Evolutionary conservation across 352 stramenopile species (phyloP).

Genomic region (Phytopythium cucurbitacearum): DNA sequence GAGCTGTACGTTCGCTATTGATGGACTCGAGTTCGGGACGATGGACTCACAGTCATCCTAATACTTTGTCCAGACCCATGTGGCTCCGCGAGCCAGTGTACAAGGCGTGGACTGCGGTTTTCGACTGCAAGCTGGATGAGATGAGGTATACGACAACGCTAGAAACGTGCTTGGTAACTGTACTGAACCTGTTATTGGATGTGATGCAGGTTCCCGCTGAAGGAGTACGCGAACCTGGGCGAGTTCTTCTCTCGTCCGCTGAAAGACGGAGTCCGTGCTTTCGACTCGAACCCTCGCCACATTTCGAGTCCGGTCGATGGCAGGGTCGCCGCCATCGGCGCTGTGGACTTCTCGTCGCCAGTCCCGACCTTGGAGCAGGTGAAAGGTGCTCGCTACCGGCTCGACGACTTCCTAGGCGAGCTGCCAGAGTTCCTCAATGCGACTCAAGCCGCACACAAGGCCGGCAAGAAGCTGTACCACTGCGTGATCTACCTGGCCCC

Average conservation of each 20-base stretch:
- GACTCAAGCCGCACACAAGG: slow-evolving; percentile 5
- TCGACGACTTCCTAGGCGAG: slow-evolving; percentile 77
- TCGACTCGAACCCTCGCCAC: slow-evolving; percentile 23
- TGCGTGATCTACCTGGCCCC: slow-evolving; percentile 83
- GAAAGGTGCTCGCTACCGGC: slow-evolving; percentile 73
- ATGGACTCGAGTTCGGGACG: not conserved
- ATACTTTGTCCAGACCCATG: slow-evolving; percentile 24
- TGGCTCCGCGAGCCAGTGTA: slow-evolving; percentile 75
- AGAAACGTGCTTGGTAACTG: not conserved
- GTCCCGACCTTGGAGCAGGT: slow-evolving; percentile 74
- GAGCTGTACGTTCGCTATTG: slow-evolving; percentile 50
- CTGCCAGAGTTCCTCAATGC: slow-evolving; percentile 56
- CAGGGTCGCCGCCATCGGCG: slow-evolving; percentile 48
- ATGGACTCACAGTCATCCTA: not conserved
- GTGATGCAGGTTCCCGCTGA: slow-evolving; percentile 41
- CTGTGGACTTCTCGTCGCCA: slow-evolving; percentile 38
- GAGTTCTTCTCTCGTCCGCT: slow-evolving; percentile 84
- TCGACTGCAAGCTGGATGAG: slow-evolving; percentile 81
- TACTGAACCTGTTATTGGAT: not conserved
- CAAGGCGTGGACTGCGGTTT: slow-evolving; percentile 77
- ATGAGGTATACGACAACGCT: slow-evolving; percentile 34
- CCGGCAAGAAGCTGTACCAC: slow-evolving; percentile 65
- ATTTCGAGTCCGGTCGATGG: slow-evolving; percentile 61
- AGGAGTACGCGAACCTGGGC: slow-evolving; percentile 69
- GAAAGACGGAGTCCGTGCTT: slow-evolving; percentile 58